Base-by-base conservation (phyloP, 805 yeast genomes). In the Metschnikowia rubicola region DNA sequence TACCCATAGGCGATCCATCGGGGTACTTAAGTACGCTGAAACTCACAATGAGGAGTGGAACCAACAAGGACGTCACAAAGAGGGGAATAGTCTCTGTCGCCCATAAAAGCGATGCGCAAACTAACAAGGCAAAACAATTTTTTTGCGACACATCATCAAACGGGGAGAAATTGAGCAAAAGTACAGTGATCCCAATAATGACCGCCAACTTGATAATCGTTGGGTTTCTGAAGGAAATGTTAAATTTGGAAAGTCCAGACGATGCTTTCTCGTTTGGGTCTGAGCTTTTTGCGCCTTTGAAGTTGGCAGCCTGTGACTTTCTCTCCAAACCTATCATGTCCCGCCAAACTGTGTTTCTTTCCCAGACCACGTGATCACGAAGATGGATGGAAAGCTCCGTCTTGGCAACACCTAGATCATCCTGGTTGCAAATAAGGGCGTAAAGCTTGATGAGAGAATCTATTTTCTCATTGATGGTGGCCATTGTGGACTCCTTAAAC, bases 241-340 rank as follows among this genome's bases (percentile, higher is more conserved):
- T 55, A 35, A 55, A 46, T 21, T 54, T 41, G 2, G 55, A 44
- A 26, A 53, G 19, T 2, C 56, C 53, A 13, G 57, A 43, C 1
- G 46, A 36, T 3, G 45, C 43, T 21, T 54, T 48, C 29, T 47
- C 47, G 35, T 48, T 41, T 3, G 37, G n/a, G 13, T 41, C 15
- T 8, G 34, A 35, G 10, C 36, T 12, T n/a, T 39, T 39, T 11
- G 44, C 39, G 4, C 39, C 43, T 17, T 52, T 52, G 6, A 47
- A 46, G 55, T 64, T 53, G 2, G 91, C 90, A 17, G 88, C 89
- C 58, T 90, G 92, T 0, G 91, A 74, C 58, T 87, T 87, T 56
- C 96, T 78, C 63, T 91, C 97, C 54, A 76, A 61, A 1, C 80
- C 80, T 46, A 77, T 73, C 80, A 77, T 75, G 52, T 77, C 80